Evolutionary conservation across 495 filamentous ascomycete genomes (phyloP).

Genomic region (Tuber indicum): DNA sequence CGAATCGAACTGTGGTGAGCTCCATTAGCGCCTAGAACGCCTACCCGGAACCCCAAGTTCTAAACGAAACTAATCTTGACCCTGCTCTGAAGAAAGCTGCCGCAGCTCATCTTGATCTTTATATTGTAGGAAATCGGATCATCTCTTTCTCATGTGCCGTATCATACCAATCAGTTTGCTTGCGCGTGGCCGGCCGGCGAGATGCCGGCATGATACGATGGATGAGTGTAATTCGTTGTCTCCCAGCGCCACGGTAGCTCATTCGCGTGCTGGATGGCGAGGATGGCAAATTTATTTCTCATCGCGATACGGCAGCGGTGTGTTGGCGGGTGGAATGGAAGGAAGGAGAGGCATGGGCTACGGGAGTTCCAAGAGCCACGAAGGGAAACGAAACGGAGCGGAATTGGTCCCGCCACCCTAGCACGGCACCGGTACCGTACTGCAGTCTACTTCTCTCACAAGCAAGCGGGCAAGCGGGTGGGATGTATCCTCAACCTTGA

Average conservation of each 20-base stretch:
- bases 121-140: not conserved
- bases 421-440: not conserved
- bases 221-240: not conserved
- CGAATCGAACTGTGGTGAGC: not conserved
- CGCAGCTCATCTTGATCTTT: not conserved
- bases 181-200: not conserved
- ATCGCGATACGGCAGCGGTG: not conserved
- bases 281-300: not conserved
- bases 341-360: not conserved
- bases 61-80: not conserved
- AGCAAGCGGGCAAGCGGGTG: not conserved
- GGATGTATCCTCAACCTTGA: not conserved
- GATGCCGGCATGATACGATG: not conserved
- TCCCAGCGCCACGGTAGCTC: not conserved
- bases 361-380: not conserved
- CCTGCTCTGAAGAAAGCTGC: not conserved
- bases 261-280: not conserved
- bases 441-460: not conserved
- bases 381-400: not conserved
- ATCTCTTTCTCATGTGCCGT: not conserved
- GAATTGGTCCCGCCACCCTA: not conserved
- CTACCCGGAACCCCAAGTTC: not conserved
- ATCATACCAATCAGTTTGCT: not conserved
- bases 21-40: not conserved
- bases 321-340: not conserved